phyloP scores from a whole-genome alignment of 805 yeast species.

The Starmerella kuoi region DNA sequence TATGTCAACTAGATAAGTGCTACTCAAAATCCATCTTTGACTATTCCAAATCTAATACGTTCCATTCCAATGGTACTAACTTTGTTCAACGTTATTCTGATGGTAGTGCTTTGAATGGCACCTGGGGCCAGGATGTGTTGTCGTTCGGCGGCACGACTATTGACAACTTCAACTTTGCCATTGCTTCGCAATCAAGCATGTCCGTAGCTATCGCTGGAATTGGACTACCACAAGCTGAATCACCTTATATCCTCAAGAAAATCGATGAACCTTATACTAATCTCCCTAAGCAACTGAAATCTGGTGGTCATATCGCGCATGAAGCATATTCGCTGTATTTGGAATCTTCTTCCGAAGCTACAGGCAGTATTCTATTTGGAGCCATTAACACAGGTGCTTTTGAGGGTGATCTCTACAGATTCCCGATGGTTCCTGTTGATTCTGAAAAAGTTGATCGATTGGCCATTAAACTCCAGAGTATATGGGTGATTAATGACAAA shows the following conservation, averaged over 20 bases:
- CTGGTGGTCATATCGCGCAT: conserved; percentile 32
- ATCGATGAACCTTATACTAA: conserved; percentile 30
- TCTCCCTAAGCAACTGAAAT: conserved; percentile 27
- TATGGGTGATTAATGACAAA: no score
- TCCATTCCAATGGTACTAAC: conserved; percentile 4
- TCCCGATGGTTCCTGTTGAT: no score
- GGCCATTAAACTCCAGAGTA: no score
- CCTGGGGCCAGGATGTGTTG: conserved; percentile 51
- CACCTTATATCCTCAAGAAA: no score
- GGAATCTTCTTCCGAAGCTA: conserved; percentile 24
- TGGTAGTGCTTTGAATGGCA: conserved; percentile 34
- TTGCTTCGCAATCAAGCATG: conserved; percentile 49
- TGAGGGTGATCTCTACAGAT: no score
- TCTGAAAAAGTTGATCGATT: no score
- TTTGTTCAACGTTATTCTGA: conserved; percentile 8
- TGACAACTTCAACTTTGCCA: conserved; percentile 52
- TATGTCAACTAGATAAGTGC: background rate
- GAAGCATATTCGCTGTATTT: conserved; percentile 38
- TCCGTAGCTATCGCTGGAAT: conserved; percentile 44
- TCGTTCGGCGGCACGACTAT: conserved; percentile 39
- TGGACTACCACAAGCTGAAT: conserved; percentile 27
- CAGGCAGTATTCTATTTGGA: conserved; percentile 35
- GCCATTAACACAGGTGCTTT: conserved; percentile 43
- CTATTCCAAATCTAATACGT: conserved; percentile 21
- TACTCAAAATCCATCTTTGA: conserved; percentile 19